phyloP scores from a whole-genome alignment of 1,284 basidiomycete species.

The Calocybe gambosa region DNA sequence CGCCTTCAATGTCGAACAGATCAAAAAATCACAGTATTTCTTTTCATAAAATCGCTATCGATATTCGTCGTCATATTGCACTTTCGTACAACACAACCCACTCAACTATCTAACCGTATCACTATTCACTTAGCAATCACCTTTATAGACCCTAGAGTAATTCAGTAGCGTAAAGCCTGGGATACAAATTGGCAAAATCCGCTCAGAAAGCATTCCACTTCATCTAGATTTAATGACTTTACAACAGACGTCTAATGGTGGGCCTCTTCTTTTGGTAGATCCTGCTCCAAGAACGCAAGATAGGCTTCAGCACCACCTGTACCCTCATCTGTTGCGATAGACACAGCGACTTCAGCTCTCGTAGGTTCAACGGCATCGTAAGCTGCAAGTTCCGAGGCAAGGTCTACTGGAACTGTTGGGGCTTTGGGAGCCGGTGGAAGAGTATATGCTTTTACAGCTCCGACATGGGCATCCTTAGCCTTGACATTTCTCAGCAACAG shows the following conservation, averaged over 20 bases:
- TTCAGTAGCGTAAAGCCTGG: slow-evolving; percentile 6
- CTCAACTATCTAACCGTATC: not conserved
- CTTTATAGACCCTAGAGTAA: slow-evolving; percentile 7
- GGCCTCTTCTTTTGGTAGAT: slow-evolving; percentile 35
- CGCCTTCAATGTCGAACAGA: slow-evolving; percentile 80
- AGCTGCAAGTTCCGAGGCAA: slow-evolving; percentile 75
- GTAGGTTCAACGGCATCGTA: slow-evolving; percentile 77
- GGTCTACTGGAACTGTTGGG: slow-evolving; percentile 70
- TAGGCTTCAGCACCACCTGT: slow-evolving; percentile 35
- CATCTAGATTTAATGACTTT: slow-evolving; percentile 12
- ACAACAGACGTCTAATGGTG: slow-evolving; percentile 32
- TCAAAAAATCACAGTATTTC: slow-evolving; percentile 84
- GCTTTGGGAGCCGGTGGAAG: slow-evolving; percentile 63
- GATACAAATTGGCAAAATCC: not conserved
- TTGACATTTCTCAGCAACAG: slow-evolving; percentile 23
- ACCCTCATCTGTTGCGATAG: slow-evolving; percentile 21
- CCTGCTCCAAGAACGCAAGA: slow-evolving; percentile 40
- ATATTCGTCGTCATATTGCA: not conserved
- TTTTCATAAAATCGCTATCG: slow-evolving; percentile 56
- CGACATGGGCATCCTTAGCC: slow-evolving; percentile 82
- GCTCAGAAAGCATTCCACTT: slow-evolving; percentile 5
- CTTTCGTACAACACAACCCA: not conserved
- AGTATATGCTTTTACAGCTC: slow-evolving; percentile 69
- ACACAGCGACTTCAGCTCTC: slow-evolving; percentile 29
- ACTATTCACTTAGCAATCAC: not conserved